Base-by-base conservation (phyloP, 2,329 filamentous ascomycete species). In the Endocalyx cinctus region DNA sequence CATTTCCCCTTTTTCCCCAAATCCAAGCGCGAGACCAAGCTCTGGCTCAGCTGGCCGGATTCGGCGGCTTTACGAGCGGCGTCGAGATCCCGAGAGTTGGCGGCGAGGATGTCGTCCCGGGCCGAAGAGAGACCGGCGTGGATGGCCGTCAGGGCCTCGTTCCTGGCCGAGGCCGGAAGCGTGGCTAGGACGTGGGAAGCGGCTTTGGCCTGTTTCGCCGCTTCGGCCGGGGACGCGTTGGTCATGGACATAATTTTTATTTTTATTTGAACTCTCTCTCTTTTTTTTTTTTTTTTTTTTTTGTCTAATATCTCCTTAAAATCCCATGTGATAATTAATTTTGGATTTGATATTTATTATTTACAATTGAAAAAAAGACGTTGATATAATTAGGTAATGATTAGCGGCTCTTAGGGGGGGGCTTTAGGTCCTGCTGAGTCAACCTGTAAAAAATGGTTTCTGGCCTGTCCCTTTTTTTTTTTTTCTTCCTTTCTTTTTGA, bases 1-100 rank as follows among this genome's bases (percentile, higher is more conserved):
- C 84, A 98, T 66, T 97, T 97, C 38, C 90, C 90, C 55, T 79
- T 77, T 59, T 85, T 84, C 30, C 79, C 80, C 30, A 98, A 69
- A 60, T 98, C 90, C 41, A 98, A 72, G 35, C 92, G 77, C 52
- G 94, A 92, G 19, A 96, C 77, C 16, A 97, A 73, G 53, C 87
- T 92, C 52, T 83, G 74, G 58, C 81, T 90, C 31, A 97, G 66
- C 29, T 79, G 69, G 25, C 90, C 90, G 51, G 80, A 76, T 12
- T 79, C 75, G 14, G 85, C 87, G 30, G 87, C 85, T 50, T 76
- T 70, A 25, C 73, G 76, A 4, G 92, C 92, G 28, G 74, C 67
- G 34, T 81, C 78, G 33, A 98, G 73, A 59, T 98, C 92, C 41
- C 74, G 74, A 17, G 81, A 81, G 65, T 98, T 98, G 41, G 92